These are phyloP conservation scores for Kluyveromyces starmeri DNA, from an alignment of 805 yeast species.

Conservation along the genomic window DNA sequence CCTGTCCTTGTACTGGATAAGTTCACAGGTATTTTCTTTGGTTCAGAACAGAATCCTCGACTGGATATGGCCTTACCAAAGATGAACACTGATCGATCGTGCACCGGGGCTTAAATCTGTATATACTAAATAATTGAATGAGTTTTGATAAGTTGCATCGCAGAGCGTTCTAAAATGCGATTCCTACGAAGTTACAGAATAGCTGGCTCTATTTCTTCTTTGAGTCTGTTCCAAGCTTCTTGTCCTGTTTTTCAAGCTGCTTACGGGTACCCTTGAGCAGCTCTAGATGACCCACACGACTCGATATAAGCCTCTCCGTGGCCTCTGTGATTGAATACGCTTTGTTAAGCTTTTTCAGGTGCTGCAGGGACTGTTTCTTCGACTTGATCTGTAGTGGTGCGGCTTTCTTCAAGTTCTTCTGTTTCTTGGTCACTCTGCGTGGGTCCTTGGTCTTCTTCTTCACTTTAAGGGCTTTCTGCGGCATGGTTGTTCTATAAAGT, in stretches of 20 bases:
- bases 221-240: constrained; percentile 10
- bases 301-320: constrained; percentile 80
- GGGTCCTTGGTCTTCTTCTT: constrained; percentile 32
- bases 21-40: constrained; percentile 71
- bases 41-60: constrained; percentile 69
- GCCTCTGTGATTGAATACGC: constrained; percentile 39
- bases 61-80: constrained; percentile 43
- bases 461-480: constrained; percentile 63
- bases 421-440: constrained; percentile 47
- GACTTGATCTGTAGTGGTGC: constrained; percentile 71
- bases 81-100: constrained; percentile 4
- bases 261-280: constrained; percentile 84
- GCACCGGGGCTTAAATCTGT: too few species aligned
- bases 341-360: constrained; percentile 48
- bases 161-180: too few species aligned
- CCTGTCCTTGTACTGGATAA: constrained; percentile 79
- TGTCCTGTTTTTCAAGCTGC: constrained; percentile 54
- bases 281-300: constrained; percentile 92
- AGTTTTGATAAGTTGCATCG: too few species aligned
- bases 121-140: too few species aligned
- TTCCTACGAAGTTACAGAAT: too few species aligned
- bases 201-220: constrained; percentile 1
- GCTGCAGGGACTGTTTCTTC: constrained; percentile 45
- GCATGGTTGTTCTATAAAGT: constrained; percentile 37
- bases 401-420: constrained; percentile 53